Evolutionary conservation across 208 protist genomes (phyloP).

Genomic region (Crithidia bombi): DNA sequence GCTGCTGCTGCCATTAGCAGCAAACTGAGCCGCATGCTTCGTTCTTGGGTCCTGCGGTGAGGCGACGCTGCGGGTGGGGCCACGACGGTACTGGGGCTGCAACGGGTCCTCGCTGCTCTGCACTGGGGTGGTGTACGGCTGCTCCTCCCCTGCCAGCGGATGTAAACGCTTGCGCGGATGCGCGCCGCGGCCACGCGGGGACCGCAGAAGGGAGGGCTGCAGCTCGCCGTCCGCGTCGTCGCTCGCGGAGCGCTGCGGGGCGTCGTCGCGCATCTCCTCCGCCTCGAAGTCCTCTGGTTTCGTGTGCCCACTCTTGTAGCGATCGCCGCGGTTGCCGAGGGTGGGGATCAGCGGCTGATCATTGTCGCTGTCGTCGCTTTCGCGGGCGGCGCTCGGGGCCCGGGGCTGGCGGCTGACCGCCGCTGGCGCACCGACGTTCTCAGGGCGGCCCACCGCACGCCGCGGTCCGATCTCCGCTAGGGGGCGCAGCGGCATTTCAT

Average conservation of each 20-base stretch:
- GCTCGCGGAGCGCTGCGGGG: not conserved
- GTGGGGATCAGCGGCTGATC: not conserved
- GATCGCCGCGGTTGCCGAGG: constrained; percentile 22
- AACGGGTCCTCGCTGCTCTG: not conserved
- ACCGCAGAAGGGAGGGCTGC: not conserved
- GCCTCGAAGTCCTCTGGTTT: constrained; percentile 16
- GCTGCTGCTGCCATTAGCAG: not conserved
- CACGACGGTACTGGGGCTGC: not conserved
- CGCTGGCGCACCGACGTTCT: not conserved
- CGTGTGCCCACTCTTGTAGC: constrained; percentile 22
- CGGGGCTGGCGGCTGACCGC: not conserved
- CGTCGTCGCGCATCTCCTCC: constrained; percentile 15
- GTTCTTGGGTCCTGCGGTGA: constrained; percentile 11
- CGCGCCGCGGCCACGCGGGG: not conserved
- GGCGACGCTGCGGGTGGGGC: not conserved
- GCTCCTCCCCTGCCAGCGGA: not conserved
- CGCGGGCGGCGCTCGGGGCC: not conserved
- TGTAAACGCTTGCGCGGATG: not conserved
- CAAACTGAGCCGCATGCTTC: constrained; percentile 6
- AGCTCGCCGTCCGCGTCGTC: constrained; percentile 15
- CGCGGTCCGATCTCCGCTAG: not conserved
- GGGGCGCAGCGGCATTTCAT: constrained; percentile 9
- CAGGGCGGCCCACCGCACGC: not conserved
- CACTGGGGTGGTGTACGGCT: not conserved
- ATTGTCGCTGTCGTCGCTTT: constrained; percentile 14